Conservation (phyloP, 371 early-diverging fungal genomes). For the Actinomortierella wolfii region DNA sequence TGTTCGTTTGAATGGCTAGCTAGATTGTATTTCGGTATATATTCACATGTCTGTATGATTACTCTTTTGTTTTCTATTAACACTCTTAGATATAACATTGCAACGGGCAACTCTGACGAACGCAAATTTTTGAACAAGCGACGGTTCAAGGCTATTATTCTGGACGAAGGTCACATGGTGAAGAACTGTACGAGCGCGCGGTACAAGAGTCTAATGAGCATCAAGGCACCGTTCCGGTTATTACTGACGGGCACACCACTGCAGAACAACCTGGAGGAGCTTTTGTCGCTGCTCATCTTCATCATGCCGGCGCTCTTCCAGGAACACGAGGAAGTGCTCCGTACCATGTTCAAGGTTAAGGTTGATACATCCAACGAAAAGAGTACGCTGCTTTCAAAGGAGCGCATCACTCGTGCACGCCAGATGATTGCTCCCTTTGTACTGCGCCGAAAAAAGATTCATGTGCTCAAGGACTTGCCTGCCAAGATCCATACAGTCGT, state of each 20-base stretch:
- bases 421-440: slow-evolving; percentile 85
- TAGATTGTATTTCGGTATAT: too few relatives aligned
- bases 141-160: slow-evolving; percentile 66
- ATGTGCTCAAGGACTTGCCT: slow-evolving; percentile 75
- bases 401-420: slow-evolving; percentile 70
- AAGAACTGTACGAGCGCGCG: slow-evolving; percentile 82
- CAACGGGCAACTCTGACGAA: slow-evolving; percentile 74
- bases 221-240: slow-evolving; percentile 73
- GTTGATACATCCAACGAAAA: slow-evolving; percentile 36
- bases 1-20: too few relatives aligned
- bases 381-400: slow-evolving; percentile 53
- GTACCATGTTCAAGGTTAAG: slow-evolving; percentile 62
- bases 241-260: slow-evolving; percentile 80
- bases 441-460: slow-evolving; percentile 70
- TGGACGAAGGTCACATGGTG: slow-evolving; percentile 97
- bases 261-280: slow-evolving; percentile 89
- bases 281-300: slow-evolving; percentile 86
- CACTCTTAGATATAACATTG: slow-evolving; percentile 68
- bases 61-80: too few relatives aligned
- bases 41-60: too few relatives aligned
- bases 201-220: slow-evolving; percentile 78
- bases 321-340: slow-evolving; percentile 57
- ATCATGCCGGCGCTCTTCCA: slow-evolving; percentile 91
- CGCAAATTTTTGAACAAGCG: slow-evolving; percentile 71
- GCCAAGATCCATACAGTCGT: slow-evolving; percentile 58